Base-by-base conservation (phyloP, 331 rosid genomes). In the Spiraea crenata region DNA sequence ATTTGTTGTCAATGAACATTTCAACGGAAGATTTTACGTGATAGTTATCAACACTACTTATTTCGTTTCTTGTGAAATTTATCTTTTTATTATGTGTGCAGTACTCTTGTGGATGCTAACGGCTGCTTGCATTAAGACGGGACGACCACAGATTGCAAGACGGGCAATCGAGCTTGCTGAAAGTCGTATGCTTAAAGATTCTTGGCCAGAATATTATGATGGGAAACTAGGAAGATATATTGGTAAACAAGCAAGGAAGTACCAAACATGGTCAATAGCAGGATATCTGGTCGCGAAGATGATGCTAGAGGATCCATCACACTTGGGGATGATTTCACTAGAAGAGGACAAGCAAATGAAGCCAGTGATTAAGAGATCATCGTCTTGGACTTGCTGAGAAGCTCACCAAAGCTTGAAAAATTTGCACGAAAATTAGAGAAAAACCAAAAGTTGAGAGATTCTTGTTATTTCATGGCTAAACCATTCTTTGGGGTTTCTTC, bases 301-400 rank as follows among this genome's bases (percentile, higher is more conserved):
- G 98, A 66, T 92, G 98, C 86, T 92, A 54, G 98, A 92, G 82
- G 98, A 92, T 72, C 98, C 98, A 7, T 92, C 98, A 0, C 96
- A 92, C 77, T 74, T 90, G 86, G 98, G 98, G 15, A 92, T 92
- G 98, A 92, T 92, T 64, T 90, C 98, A 42, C 92, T 90, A 14
- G 98, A 92, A 88, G 98, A 92, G 74, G 98, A 88, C 85, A 92
- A 83, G 79, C 96, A 85, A 72, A 90, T 90, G 98, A 92, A 92
- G 75, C 98, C 96, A 25, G 75, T 85, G 72, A 73, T 92, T 74
- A 90, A 75, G 83, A 88, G 98, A 88, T 92, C 96, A 5, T 82
- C 95, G 57, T 92, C 98, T 50, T 92, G 98, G 98, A 90, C 82
- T 66, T 92, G 90, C 86, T 90, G 77, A 85, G 77, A 56, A 25